Conservation (phyloP, 179 eudicot species). For the Beta lomatogona region DNA sequence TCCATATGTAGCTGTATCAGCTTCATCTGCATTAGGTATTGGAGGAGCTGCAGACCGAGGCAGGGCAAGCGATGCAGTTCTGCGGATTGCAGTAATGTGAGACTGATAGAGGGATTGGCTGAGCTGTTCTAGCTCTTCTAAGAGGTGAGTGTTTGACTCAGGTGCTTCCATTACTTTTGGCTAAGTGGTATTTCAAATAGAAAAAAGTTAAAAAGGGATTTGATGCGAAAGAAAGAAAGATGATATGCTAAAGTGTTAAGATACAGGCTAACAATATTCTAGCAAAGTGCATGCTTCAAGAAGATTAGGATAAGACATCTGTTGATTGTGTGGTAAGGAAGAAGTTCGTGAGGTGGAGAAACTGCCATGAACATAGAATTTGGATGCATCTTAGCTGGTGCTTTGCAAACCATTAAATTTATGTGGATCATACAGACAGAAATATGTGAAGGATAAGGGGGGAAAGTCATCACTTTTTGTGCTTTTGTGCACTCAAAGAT, state of each 20-base stretch:
- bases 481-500: background rate
- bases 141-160: conserved; percentile 63
- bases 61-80: conserved; percentile 80
- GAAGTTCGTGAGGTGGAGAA: conserved; percentile 32
- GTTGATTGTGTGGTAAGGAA: conserved; percentile 15
- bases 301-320: conserved; percentile 14
- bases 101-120: conserved; percentile 72
- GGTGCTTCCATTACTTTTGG: conserved; percentile 38
- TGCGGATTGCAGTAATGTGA: conserved; percentile 49
- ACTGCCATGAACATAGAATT: conserved; percentile 26
- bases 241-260: background rate
- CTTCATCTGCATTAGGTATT: conserved; percentile 45
- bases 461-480: conserved; percentile 23
- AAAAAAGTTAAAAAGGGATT: background rate
- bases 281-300: conserved; percentile 1
- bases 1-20: conserved; percentile 23
- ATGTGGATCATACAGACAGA: conserved; percentile 29
- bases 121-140: conserved; percentile 81
- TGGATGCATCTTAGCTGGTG: conserved; percentile 32
- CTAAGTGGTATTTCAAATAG: background rate
- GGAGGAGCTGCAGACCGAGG: conserved; percentile 64
- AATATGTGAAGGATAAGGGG: conserved; percentile 32
- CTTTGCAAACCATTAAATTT: conserved; percentile 16
- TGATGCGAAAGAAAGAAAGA: conserved; percentile 13
- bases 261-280: background rate